These are phyloP conservation scores for Trichoderma sp. DNA, from an alignment of 2,329 filamentous ascomycete genomes.

Conservation along the genomic window DNA sequence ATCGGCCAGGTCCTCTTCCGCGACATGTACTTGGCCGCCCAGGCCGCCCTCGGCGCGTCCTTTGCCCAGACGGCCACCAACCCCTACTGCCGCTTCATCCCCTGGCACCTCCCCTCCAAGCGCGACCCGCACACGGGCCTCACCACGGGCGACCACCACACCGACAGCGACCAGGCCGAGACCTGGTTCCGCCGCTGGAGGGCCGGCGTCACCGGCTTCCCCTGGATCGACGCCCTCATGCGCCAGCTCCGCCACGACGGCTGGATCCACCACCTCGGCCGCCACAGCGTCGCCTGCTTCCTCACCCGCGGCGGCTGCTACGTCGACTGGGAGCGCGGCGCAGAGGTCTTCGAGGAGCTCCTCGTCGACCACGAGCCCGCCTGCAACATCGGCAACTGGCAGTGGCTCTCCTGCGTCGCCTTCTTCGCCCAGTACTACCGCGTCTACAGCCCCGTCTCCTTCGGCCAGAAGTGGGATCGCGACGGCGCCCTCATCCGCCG, in stretches of 20 bases:
- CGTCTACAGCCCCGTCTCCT: slow-evolving; percentile 70
- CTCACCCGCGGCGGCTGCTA: slow-evolving; percentile 79
- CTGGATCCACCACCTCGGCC: slow-evolving; percentile 79
- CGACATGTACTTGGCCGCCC: slow-evolving; percentile 82
- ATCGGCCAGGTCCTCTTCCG: slow-evolving; percentile 75
- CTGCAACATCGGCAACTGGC: slow-evolving; percentile 76
- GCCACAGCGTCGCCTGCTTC: slow-evolving; percentile 79
- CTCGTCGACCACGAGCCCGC: slow-evolving; percentile 74
- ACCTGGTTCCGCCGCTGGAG: slow-evolving; percentile 70
- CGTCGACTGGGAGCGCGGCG: slow-evolving; percentile 76
- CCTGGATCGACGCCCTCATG: slow-evolving; percentile 82
- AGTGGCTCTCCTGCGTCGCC: slow-evolving; percentile 74
- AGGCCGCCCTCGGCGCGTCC: slow-evolving; percentile 65
- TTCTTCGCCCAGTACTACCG: slow-evolving; percentile 75
- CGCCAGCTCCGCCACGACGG: slow-evolving; percentile 70
- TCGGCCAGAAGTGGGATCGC: slow-evolving; percentile 75
- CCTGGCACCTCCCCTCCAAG: slow-evolving; percentile 74
- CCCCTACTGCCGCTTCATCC: slow-evolving; percentile 69
- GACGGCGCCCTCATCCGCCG: slow-evolving; percentile 64
- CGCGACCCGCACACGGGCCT: slow-evolving; percentile 48
- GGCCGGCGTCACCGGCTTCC: slow-evolving; percentile 70
- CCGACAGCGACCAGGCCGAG: slow-evolving; percentile 66
- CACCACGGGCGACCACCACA: slow-evolving; percentile 62
- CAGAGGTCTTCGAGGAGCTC: slow-evolving; percentile 76
- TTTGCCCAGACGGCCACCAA: slow-evolving; percentile 70